Evolutionary conservation across 225 moss, liverwort and hornwort species (phyloP).

Genomic region (Bryum argenteum): DNA sequence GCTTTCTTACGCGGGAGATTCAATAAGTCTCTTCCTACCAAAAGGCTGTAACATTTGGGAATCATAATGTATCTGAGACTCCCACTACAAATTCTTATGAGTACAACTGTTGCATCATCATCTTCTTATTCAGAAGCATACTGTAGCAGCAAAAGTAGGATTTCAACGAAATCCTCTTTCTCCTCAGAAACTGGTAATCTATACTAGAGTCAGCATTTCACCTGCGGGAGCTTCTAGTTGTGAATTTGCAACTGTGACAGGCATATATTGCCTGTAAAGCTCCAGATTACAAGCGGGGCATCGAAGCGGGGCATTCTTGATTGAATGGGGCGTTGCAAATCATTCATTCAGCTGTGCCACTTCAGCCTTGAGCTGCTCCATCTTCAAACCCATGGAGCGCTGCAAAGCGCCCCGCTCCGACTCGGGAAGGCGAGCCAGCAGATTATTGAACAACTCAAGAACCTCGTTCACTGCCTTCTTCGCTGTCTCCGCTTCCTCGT

Average conservation of each 20-base stretch:
- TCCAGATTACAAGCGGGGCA: neutral
- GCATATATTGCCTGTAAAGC: neutral
- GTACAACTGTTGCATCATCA: slow-evolving; percentile 1
- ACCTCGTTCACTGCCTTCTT: slow-evolving; percentile 61
- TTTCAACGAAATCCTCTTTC: neutral
- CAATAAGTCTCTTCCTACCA: neutral
- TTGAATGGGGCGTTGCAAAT: neutral
- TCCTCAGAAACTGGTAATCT: slow-evolving; percentile 6
- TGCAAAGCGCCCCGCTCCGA: slow-evolving; percentile 56
- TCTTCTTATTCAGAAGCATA: slow-evolving; percentile 5
- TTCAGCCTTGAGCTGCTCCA: slow-evolving; percentile 73
- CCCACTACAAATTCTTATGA: slow-evolving; percentile 10
- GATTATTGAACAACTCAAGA: slow-evolving; percentile 46
- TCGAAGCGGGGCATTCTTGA: neutral
- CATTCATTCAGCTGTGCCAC: slow-evolving; percentile 58
- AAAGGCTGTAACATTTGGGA: neutral
- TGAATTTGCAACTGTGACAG: neutral
- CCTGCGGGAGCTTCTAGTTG: slow-evolving; percentile 17
- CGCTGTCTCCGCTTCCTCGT: slow-evolving; percentile 62
- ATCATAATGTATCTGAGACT: neutral
- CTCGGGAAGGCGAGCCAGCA: slow-evolving; percentile 54
- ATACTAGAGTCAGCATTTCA: slow-evolving; percentile 15
- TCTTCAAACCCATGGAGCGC: slow-evolving; percentile 71
- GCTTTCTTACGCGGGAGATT: neutral
- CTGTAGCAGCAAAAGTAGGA: neutral